phyloP scores from a whole-genome alignment of 148 eudicot genomes.

The Spergularia marina region DNA sequence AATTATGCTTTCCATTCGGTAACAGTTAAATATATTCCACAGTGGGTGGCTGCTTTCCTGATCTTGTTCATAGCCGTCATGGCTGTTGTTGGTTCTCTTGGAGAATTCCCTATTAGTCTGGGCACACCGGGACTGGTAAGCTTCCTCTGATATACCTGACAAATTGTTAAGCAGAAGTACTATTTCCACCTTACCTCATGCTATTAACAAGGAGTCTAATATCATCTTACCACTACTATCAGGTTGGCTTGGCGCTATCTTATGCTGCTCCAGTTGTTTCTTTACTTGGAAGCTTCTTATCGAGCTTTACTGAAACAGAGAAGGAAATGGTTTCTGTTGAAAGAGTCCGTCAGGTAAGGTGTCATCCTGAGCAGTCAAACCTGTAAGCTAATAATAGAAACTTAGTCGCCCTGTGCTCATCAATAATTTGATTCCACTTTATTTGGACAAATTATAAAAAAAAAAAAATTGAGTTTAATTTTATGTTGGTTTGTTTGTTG shows the following conservation, averaged over 20 bases:
- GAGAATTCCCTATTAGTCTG: constrained; percentile 55
- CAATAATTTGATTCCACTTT: neutral
- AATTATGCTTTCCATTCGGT: constrained; percentile 8
- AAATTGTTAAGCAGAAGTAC: neutral
- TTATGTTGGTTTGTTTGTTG: constrained; percentile 12
- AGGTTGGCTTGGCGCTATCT: constrained; percentile 96
- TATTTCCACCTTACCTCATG: neutral
- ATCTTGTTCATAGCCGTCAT: constrained; percentile 71
- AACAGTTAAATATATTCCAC: constrained; percentile 26
- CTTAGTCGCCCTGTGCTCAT: no score
- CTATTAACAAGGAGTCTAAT: constrained; percentile 11
- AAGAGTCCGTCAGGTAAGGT: constrained; percentile 75
- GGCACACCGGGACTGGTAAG: constrained; percentile 95
- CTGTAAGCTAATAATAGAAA: no score
- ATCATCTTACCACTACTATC: constrained; percentile 15
- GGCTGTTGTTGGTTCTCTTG: constrained; percentile 79
- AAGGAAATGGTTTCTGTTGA: constrained; percentile 98
- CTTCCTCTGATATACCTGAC: constrained; percentile 9
- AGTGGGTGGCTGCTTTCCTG: constrained; percentile 89
- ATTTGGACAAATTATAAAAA: no score
- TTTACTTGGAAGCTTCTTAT: constrained; percentile 76
- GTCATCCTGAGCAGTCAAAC: neutral
- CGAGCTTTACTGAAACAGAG: constrained; percentile 95
- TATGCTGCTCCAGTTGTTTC: constrained; percentile 96
- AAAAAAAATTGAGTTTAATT: no score